phyloP scores from a whole-genome alignment of 352 stramenopile genomes.

The Thraustotheca clavata region DNA sequence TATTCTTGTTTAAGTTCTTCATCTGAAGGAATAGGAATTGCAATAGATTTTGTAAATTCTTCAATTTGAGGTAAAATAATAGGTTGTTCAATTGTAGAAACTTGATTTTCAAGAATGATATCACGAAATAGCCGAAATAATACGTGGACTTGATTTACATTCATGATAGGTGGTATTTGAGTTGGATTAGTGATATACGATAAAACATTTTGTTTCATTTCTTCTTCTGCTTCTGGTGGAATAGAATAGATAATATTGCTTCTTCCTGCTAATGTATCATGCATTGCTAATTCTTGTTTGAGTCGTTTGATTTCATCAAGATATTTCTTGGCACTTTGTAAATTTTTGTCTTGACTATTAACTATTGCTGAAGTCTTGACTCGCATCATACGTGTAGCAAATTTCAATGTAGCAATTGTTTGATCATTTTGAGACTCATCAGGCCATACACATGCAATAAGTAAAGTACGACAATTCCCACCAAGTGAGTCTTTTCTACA shows the following conservation, averaged over 20 bases:
- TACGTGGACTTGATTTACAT: constrained; percentile 36
- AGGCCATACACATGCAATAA: constrained; percentile 59
- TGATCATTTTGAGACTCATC: constrained; percentile 70
- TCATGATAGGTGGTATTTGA: constrained; percentile 29
- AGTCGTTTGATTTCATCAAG: constrained; percentile 42
- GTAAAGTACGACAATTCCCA: constrained; percentile 28
- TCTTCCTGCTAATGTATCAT: constrained; percentile 47
- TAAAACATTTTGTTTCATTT: constrained; percentile 26
- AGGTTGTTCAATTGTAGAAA: constrained; percentile 4
- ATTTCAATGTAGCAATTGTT: constrained; percentile 29
- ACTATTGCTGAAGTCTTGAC: constrained; percentile 73
- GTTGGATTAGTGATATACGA: constrained; percentile 32
- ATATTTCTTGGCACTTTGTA: constrained; percentile 25
- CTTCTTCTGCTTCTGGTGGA: constrained; percentile 15
- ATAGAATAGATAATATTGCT: constrained; percentile 30
- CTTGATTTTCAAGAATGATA: constrained; percentile 30
- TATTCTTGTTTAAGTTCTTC: constrained; percentile 55
- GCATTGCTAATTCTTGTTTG: constrained; percentile 47
- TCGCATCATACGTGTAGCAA: constrained; percentile 66
- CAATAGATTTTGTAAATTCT: background rate
- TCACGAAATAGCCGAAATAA: constrained; percentile 40
- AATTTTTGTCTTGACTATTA: constrained; percentile 31
- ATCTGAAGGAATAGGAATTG: constrained; percentile 26
- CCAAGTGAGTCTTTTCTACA: constrained; percentile 29
- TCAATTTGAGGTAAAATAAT: constrained; percentile 12